Conservation (phyloP, 345 rosid genomes). For the Populus ilicifolia region DNA sequence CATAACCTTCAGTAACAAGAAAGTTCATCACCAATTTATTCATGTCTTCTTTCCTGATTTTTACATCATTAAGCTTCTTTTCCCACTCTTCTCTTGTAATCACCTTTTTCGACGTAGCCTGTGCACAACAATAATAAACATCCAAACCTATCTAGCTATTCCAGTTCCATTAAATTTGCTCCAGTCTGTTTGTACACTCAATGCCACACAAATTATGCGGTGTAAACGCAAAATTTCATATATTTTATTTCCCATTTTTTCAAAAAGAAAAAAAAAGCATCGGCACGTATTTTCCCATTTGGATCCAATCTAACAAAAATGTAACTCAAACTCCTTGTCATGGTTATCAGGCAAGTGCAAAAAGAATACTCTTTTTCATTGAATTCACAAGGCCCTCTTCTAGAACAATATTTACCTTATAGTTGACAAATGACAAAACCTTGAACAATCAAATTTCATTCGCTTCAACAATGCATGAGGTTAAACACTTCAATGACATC, state of each 20-base stretch:
- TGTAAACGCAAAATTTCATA: not conserved
- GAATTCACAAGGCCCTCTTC: not conserved
- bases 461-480: not conserved
- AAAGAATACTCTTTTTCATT: not conserved
- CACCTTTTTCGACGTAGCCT: slow-evolving; percentile 71
- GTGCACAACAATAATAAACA: slow-evolving; percentile 1
- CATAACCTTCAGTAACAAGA: slow-evolving; percentile 94
- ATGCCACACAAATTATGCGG: not conserved
- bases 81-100: slow-evolving; percentile 88
- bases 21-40: slow-evolving; percentile 95
- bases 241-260: not conserved
- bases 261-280: not conserved
- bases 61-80: slow-evolving; percentile 79
- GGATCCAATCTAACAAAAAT: not conserved
- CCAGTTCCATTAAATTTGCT: not conserved
- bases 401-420: not conserved
- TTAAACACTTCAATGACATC: not conserved
- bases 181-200: not conserved
- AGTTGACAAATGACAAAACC: not conserved
- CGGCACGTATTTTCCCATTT: not conserved
- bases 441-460: not conserved
- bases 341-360: not conserved
- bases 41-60: slow-evolving; percentile 92
- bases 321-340: not conserved
- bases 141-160: not conserved